phyloP scores from a whole-genome alignment of 2,329 filamentous ascomycete genomes.

The Pseudogymnoascus sp. region DNA sequence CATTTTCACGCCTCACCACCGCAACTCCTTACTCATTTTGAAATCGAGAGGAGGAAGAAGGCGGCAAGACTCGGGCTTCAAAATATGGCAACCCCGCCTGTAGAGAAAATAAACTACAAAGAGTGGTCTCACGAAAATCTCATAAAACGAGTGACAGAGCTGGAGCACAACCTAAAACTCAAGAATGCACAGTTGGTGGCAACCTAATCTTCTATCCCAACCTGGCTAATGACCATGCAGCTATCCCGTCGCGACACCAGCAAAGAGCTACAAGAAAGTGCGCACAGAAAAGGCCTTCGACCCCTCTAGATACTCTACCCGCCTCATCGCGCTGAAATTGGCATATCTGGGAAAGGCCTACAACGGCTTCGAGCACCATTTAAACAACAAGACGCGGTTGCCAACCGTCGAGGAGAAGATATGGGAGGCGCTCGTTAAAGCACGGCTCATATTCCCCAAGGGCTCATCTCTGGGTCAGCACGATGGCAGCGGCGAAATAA shows the following conservation, averaged over 20 bases:
- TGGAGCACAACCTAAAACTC: conserved; percentile 60
- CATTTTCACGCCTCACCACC: neutral
- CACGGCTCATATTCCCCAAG: conserved; percentile 69
- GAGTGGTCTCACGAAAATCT: conserved; percentile 64
- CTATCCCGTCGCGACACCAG: conserved; percentile 4
- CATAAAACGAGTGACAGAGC: conserved; percentile 57
- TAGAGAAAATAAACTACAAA: conserved; percentile 42
- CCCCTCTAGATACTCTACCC: conserved; percentile 71
- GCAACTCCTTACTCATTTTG: neutral
- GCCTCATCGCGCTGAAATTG: conserved; percentile 84
- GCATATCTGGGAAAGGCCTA: conserved; percentile 89
- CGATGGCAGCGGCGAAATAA: conserved; percentile 46
- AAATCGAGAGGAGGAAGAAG: conserved; percentile 7
- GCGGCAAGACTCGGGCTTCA: conserved; percentile 16
- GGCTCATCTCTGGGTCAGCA: neutral
- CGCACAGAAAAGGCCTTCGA: conserved; percentile 47
- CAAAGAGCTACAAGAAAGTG: conserved; percentile 24
- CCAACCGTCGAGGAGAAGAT: conserved; percentile 89
- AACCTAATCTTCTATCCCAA: conserved; percentile 15
- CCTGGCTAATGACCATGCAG: conserved; percentile 18
- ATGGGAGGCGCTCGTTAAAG: conserved; percentile 82
- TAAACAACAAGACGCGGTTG: conserved; percentile 58
- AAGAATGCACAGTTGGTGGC: conserved; percentile 32
- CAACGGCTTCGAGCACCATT: conserved; percentile 86
- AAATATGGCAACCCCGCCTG: conserved; percentile 10